A percentile compares a stretch with the other conserved stretches of the same genome.
These are phyloP conservation scores for Pseudogymnoascus destructans DNA, from an alignment of 2,329 filamentous ascomycete species.

Conservation along the genomic window DNA sequence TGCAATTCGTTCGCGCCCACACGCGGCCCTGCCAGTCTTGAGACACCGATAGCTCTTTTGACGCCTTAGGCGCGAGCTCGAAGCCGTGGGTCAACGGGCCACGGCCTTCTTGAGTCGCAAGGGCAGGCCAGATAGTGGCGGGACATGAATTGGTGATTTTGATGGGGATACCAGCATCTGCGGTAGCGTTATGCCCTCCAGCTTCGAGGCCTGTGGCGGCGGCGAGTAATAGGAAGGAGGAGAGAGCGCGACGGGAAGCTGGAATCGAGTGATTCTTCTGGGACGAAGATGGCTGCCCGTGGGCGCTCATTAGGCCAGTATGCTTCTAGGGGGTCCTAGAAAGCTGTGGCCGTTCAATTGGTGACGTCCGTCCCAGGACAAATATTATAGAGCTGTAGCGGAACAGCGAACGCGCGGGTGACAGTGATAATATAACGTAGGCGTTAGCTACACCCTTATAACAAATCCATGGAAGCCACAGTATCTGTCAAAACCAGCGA, in stretches of 20 bases:
- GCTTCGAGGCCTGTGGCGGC: slow-evolving; percentile 20
- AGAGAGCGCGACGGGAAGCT: not conserved
- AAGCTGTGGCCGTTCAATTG: not conserved
- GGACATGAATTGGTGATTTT: slow-evolving; percentile 56
- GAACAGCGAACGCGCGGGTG: not conserved
- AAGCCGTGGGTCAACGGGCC: slow-evolving; percentile 58
- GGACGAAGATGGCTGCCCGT: not conserved
- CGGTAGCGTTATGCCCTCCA: slow-evolving; percentile 15
- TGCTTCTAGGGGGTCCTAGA: not conserved
- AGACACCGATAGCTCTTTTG: slow-evolving; percentile 50
- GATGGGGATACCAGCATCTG: slow-evolving; percentile 11
- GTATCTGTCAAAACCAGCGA: slow-evolving; percentile 8
- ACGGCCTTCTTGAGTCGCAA: slow-evolving; percentile 58
- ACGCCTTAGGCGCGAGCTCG: slow-evolving; percentile 44
- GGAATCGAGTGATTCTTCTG: not conserved
- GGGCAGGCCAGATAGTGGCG: slow-evolving; percentile 61
- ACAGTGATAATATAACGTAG: not conserved
- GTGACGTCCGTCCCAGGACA: not conserved
- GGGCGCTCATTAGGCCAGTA: not conserved
- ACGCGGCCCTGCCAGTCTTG: slow-evolving; percentile 68
- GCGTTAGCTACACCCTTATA: not conserved
- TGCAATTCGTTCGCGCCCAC: slow-evolving; percentile 78
- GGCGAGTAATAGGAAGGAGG: slow-evolving; percentile 4
- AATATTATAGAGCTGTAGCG: not conserved
- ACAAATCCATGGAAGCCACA: not conserved